Base-by-base conservation (phyloP, 2,329 filamentous ascomycete species). In the Exophiala xenobiotica region DNA sequence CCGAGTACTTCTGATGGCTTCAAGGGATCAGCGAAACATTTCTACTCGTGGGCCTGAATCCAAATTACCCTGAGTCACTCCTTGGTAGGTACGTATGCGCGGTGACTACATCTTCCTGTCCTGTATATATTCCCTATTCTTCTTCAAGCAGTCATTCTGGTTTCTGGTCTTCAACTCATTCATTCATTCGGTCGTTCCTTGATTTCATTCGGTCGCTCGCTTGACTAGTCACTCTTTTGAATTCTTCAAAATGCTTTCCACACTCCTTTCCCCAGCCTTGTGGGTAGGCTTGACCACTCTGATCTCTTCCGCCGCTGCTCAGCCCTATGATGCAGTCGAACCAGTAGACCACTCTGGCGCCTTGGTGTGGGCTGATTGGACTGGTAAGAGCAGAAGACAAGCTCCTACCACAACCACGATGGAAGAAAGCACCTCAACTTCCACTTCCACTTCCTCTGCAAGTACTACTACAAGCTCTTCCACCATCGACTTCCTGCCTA, bases 61-160 rank as follows among this genome's bases (percentile, higher is more conserved):
- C 37, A 46, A n/a, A 51, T 47, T 53, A 41, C 38, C 50, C 44
- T 57, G 51, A 57, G 39, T 51, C 54, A 54, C 44, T 40, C 19
- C 40, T 22, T 31, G 22, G 27, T 29, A 24, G 33, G 24, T 16
- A 24, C 33, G 35, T 23, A 38, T 37, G 16, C 41, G 26, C 39
- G 27, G 4, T 43, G 14, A 18, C 35, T 22, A 22, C 16, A 24
- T 14, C 41, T 18, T 7, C 23, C 26, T 27, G 33, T 31, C n/a
- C n/a, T n/a, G n/a, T 54, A 54, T 57, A 51, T 57, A 51, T 49
- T 40, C 51, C 18, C 12, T 19, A 16, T 42, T 12, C n/a, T 14
- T 11, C 3, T 14, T 22, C 9, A 41, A 5, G n/a, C 8, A 39
- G 5, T 9, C 14, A n/a, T n/a, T n/a, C n/a, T n/a, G n/a, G n/a